Percentiles rank a stretch among this genome's conserved stretches.
These are phyloP conservation scores for Skeletonema menzelii DNA, from an alignment of 108 stramenopile species.

Conservation along the genomic window DNA sequence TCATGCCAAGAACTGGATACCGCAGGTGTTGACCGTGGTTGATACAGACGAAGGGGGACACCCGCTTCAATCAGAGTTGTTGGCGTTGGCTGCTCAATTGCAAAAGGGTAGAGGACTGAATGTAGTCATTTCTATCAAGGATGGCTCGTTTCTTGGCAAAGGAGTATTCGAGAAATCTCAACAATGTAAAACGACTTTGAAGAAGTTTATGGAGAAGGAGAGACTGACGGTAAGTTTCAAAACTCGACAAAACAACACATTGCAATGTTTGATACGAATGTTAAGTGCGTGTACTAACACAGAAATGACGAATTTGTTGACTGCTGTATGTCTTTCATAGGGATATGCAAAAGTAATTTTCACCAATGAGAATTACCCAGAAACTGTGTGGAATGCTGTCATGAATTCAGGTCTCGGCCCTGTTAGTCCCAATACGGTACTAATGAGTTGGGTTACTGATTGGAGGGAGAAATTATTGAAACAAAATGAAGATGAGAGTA, in stretches of 20 bases:
- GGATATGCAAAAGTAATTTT: constrained; percentile 56
- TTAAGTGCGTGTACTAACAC: too few species aligned
- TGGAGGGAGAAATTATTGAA: neutral
- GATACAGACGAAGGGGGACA: constrained; percentile 61
- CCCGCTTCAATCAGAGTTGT: constrained; percentile 46
- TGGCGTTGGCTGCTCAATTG: constrained; percentile 67
- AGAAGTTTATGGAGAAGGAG: constrained; percentile 10
- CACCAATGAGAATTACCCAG: constrained; percentile 23
- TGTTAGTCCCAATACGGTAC: constrained; percentile 71
- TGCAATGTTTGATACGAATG: too few species aligned
- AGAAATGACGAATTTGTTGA: too few species aligned
- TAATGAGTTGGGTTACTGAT: constrained; percentile 51
- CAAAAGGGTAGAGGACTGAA: constrained; percentile 72
- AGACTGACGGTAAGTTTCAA: neutral
- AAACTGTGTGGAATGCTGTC: constrained; percentile 47
- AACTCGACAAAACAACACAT: too few species aligned
- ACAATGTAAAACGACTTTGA: constrained; percentile 7
- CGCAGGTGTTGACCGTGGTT: constrained; percentile 69
- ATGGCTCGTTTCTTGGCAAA: constrained; percentile 17
- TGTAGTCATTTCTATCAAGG: constrained; percentile 48
- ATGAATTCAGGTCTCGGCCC: constrained; percentile 75
- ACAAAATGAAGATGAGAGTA: neutral
- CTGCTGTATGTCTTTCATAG: too few species aligned
- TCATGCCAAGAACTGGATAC: constrained; percentile 82
- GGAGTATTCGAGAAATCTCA: constrained; percentile 35